phyloP scores from a whole-genome alignment of 345 rosid species.

The Moricandia moricandioides region DNA sequence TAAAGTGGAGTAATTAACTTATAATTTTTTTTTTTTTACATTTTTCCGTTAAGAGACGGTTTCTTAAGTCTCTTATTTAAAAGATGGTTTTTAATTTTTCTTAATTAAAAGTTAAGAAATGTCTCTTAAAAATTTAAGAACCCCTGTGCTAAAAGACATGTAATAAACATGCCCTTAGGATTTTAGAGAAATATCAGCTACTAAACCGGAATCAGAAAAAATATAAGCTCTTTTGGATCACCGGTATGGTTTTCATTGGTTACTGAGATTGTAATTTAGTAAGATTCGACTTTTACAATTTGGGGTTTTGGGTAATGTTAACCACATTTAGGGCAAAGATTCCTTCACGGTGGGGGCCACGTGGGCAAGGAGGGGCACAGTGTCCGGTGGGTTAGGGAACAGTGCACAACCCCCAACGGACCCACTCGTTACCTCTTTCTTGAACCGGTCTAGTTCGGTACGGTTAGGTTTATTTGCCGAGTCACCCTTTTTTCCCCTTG shows the following conservation, averaged over 20 bases:
- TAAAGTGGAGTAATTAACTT: too few species aligned
- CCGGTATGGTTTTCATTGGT: not conserved
- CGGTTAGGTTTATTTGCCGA: conserved; percentile 30
- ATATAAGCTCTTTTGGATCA: not conserved
- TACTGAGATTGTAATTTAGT: not conserved
- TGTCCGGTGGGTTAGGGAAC: conserved; percentile 61
- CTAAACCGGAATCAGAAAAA: not conserved
- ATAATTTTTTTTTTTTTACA: too few species aligned
- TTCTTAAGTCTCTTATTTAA: too few species aligned
- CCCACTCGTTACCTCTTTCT: conserved; percentile 63
- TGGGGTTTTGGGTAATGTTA: conserved; percentile 3
- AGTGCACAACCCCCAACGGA: conserved; percentile 56
- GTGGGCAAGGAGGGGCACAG: conserved; percentile 34
- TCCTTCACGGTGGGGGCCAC: conserved; percentile 28
- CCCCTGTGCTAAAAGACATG: too few species aligned
- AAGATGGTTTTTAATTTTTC: too few species aligned
- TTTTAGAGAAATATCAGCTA: not conserved
- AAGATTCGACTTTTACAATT: conserved; percentile 15
- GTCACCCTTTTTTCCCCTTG: conserved; percentile 38
- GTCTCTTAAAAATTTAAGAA: too few species aligned
- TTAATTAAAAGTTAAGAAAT: too few species aligned
- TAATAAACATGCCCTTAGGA: too few species aligned
- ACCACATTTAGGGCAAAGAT: conserved; percentile 34
- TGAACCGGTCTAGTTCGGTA: conserved; percentile 46
- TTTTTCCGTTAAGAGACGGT: too few species aligned